phyloP scores from a whole-genome alignment of 805 yeast genomes.

The Blastobotrys attinorum region DNA sequence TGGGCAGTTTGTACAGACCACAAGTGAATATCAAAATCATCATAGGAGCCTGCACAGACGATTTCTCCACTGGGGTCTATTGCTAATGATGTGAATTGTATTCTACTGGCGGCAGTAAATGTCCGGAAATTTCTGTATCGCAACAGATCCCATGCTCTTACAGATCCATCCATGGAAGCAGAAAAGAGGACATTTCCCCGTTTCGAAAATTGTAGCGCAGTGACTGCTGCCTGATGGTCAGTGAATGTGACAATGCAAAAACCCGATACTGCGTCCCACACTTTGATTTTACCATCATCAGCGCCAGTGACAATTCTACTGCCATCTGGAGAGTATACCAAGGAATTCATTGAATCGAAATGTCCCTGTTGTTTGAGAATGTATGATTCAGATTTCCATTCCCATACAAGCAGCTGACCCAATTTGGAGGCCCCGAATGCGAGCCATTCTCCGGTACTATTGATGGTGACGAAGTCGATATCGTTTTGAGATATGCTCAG shows the following conservation, averaged over 20 bases:
- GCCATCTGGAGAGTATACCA: slow-evolving; percentile 93
- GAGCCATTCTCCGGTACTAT: slow-evolving; percentile 89
- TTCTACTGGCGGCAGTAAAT: slow-evolving; percentile 81
- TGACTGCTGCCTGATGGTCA: slow-evolving; percentile 85
- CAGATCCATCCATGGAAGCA: slow-evolving; percentile 91
- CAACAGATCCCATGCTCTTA: slow-evolving; percentile 93
- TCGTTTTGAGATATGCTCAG: slow-evolving; percentile 88
- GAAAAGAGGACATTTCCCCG: slow-evolving; percentile 87
- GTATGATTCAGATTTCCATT: slow-evolving; percentile 97
- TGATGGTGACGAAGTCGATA: slow-evolving; percentile 73
- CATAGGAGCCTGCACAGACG: slow-evolving; percentile 89
- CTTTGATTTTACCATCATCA: slow-evolving; percentile 93
- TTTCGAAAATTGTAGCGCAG: slow-evolving; percentile 79
- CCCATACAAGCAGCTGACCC: slow-evolving; percentile 95
- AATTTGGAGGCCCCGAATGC: slow-evolving; percentile 86
- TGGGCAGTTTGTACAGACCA: slow-evolving; percentile 98
- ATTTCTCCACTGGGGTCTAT: slow-evolving; percentile 97
- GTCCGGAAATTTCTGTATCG: slow-evolving; percentile 92
- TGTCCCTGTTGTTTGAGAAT: slow-evolving; percentile 96
- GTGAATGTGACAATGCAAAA: slow-evolving; percentile 87
- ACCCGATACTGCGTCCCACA: slow-evolving; percentile 92
- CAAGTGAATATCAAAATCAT: slow-evolving; percentile 81
- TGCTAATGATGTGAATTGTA: slow-evolving; percentile 82
- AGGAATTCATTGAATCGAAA: slow-evolving; percentile 77
- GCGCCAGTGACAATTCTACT: slow-evolving; percentile 86